phyloP scores from a whole-genome alignment of 805 yeast species.

The Spathaspora arborariae region DNA sequence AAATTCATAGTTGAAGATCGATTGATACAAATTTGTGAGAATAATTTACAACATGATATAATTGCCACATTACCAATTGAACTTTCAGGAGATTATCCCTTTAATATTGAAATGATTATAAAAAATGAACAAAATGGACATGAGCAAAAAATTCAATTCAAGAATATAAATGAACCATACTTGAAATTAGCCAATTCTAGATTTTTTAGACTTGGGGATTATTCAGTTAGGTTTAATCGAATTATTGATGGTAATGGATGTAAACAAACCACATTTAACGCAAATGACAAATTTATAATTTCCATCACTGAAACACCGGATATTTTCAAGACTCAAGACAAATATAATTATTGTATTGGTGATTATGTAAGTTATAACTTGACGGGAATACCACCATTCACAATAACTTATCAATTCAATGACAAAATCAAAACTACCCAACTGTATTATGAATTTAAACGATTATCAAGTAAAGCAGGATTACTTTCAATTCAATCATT shows the following conservation, averaged over 20 bases:
- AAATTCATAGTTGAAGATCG: constrained; percentile 45
- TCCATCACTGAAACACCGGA: constrained; percentile 76
- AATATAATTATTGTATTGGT: constrained; percentile 78
- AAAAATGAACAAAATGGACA: constrained; percentile 59
- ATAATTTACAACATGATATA: constrained; percentile 18
- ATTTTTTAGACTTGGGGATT: constrained; percentile 62
- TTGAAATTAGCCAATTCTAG: constrained; percentile 38
- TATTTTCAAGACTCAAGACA: constrained; percentile 35
- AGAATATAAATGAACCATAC: constrained; percentile 5
- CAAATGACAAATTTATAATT: constrained; percentile 43
- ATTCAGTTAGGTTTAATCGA: constrained; percentile 52
- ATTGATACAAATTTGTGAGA: constrained; percentile 45
- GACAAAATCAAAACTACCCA: constrained; percentile 55
- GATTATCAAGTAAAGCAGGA: constrained; percentile 86
- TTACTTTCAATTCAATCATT: constrained; percentile 59
- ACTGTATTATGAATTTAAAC: constrained; percentile 44
- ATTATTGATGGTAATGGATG: constrained; percentile 75
- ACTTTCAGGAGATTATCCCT: constrained; percentile 62
- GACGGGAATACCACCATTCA: constrained; percentile 78
- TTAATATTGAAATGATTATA: constrained; percentile 51
- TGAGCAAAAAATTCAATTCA: constrained; percentile 15
- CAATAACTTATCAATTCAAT: constrained; percentile 70
- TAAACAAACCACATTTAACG: constrained; percentile 37
- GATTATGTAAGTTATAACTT: constrained; percentile 77
- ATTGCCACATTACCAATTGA: constrained; percentile 46